Conservation (phyloP, 78 protist genomes). For the Dictyostelium discoideum region dicty_2.7 NC_007090.3:1419501-1420000, state of each 20-base stretch:
- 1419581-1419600: background rate
- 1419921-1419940: background rate
- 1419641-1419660: background rate
- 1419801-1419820: background rate
- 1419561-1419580: background rate
- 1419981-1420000: conserved; percentile 23
- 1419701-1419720: background rate
- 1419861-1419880: background rate
- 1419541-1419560: conserved; percentile 7
- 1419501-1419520: background rate
- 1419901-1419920: conserved; percentile 18
- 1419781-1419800: background rate
- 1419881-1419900: conserved; percentile 7
- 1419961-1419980: background rate
- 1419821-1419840: too few species aligned
- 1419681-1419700: background rate
- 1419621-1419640: background rate
- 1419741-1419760: background rate
- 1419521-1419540: conserved; percentile 8
- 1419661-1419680: background rate
- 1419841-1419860: background rate
- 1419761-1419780: too few species aligned
- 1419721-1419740: background rate
- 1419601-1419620: conserved; percentile 7
- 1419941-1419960: background rate